A percentile compares a stretch with the other conserved stretches of the same genome.
Evolutionary conservation across 1,284 basidiomycete genomes (phyloP).

Genomic region (Peniophora sp.): DNA sequence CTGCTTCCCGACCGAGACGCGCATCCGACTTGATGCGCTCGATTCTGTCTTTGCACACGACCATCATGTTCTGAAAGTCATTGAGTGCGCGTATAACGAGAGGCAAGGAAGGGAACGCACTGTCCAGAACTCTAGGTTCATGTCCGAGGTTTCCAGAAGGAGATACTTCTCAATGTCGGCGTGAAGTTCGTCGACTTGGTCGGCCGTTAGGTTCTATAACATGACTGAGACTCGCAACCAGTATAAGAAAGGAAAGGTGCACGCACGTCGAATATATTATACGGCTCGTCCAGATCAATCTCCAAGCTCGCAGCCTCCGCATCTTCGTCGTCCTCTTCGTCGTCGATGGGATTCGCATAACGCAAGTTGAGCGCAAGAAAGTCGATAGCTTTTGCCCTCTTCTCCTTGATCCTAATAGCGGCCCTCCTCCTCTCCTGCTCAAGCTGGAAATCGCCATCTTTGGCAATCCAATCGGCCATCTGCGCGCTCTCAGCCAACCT

Average conservation of each 20-base stretch:
- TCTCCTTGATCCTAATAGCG: constrained; percentile 90
- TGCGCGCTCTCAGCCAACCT: constrained; percentile 89
- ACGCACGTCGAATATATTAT: constrained; percentile 89
- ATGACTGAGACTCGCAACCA: constrained; percentile 13
- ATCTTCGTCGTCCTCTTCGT: constrained; percentile 61
- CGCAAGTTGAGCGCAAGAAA: constrained; percentile 90
- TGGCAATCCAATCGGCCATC: constrained; percentile 97
- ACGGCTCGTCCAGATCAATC: constrained; percentile 97
- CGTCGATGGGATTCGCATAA: constrained; percentile 67
- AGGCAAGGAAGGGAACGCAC: constrained; percentile 37
- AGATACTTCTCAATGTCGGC: constrained; percentile 93
- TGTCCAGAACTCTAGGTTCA: constrained; percentile 96
- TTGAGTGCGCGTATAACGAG: constrained; percentile 4
- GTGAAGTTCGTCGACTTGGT: constrained; percentile 90
- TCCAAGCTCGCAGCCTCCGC: constrained; percentile 84
- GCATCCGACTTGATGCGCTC: constrained; percentile 62
- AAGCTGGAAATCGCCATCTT: constrained; percentile 96
- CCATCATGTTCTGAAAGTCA: constrained; percentile 79
- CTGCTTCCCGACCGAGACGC: constrained; percentile 54
- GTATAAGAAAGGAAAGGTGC: neutral
- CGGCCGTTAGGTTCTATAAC: constrained; percentile 71
- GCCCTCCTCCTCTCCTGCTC: constrained; percentile 91
- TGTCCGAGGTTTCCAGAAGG: constrained; percentile 75
- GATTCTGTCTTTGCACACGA: constrained; percentile 90
- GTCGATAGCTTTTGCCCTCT: constrained; percentile 93